Conservation (phyloP, 768 basidiomycete genomes). For the Tubosaeta sp. region DNA sequence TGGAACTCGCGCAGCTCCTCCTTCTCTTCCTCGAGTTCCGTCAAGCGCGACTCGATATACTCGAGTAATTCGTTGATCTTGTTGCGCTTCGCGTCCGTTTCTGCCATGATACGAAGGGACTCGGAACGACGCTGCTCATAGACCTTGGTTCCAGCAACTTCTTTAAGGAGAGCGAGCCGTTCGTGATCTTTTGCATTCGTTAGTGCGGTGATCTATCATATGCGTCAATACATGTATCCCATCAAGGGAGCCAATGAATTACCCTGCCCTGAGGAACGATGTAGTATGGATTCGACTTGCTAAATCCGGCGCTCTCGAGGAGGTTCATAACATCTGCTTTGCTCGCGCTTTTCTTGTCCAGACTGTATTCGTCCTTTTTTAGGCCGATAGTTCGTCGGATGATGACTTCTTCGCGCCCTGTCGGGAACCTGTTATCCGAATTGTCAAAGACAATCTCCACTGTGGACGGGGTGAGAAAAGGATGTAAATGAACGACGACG, state of each 20-base stretch:
- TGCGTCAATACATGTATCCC: slow-evolving; percentile 7
- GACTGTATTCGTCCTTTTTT: slow-evolving; percentile 98
- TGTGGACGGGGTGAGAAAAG: slow-evolving; percentile 4
- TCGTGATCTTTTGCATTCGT: slow-evolving; percentile 98
- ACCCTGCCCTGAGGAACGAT: slow-evolving; percentile 98
- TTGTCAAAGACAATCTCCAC: slow-evolving; percentile 98
- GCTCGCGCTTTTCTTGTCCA: slow-evolving; percentile 92
- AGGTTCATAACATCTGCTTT: slow-evolving; percentile 98
- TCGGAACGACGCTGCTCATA: slow-evolving; percentile 94
- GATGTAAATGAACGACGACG: neutral
- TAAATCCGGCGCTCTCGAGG: slow-evolving; percentile 95
- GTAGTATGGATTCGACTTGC: slow-evolving; percentile 97
- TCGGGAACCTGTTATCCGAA: slow-evolving; percentile 89
- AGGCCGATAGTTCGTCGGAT: slow-evolving; percentile 92
- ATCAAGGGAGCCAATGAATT: slow-evolving; percentile 27
- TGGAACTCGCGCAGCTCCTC: slow-evolving; percentile 97
- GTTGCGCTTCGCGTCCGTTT: slow-evolving; percentile 87
- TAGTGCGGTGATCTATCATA: slow-evolving; percentile 78
- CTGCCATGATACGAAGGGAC: slow-evolving; percentile 93
- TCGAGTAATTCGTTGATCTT: slow-evolving; percentile 90
- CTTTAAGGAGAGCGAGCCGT: slow-evolving; percentile 89
- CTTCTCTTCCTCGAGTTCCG: slow-evolving; percentile 96
- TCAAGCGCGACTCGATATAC: slow-evolving; percentile 85
- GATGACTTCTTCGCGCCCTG: slow-evolving; percentile 80
- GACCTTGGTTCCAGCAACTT: slow-evolving; percentile 97